A percentile compares a stretch with the other conserved stretches of the same genome.
phyloP scores from a whole-genome alignment of 2,329 filamentous ascomycete species.

The Fonsecaea nubica region DNA sequence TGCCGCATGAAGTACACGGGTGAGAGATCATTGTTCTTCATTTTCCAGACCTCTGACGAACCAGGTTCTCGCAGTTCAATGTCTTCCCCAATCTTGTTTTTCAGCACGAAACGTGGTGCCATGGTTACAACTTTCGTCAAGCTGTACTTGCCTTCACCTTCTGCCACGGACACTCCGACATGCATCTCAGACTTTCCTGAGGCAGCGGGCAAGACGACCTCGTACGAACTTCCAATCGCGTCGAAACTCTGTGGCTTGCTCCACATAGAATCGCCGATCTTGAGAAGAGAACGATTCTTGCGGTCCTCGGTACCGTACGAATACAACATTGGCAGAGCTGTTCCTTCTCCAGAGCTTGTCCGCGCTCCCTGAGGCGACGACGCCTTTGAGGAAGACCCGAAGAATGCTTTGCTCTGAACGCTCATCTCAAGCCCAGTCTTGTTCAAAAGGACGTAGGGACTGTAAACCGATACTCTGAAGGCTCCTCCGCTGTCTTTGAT shows the following conservation, averaged over 20 bases:
- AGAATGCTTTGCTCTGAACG: constrained; percentile 85
- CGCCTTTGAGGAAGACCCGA: constrained; percentile 79
- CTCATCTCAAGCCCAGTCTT: constrained; percentile 90
- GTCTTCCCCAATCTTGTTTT: constrained; percentile 89
- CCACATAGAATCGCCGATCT: constrained; percentile 89
- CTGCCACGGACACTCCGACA: constrained; percentile 83
- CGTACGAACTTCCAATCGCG: constrained; percentile 89
- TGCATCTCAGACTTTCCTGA: constrained; percentile 81
- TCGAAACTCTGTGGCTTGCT: constrained; percentile 98
- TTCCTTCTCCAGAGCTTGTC: constrained; percentile 60
- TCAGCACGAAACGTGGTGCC: constrained; percentile 88
- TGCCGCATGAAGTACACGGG: constrained; percentile 90
- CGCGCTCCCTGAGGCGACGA: constrained; percentile 80
- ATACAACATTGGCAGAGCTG: constrained; percentile 92
- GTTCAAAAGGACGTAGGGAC: constrained; percentile 92
- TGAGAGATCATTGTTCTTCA: constrained; percentile 78
- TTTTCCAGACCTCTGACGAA: constrained; percentile 80
- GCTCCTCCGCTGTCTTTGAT: constrained; percentile 92
- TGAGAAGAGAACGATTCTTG: constrained; percentile 86
- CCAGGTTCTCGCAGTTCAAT: constrained; percentile 90
- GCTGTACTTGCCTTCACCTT: constrained; percentile 97
- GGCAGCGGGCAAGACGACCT: constrained; percentile 79
- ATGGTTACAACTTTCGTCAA: constrained; percentile 94
- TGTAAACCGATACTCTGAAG: constrained; percentile 94
- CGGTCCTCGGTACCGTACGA: constrained; percentile 88